Percentiles rank a stretch among this genome's conserved stretches.
phyloP scores from a whole-genome alignment of 2,329 filamentous ascomycete species.

The Claviceps monticola region DNA sequence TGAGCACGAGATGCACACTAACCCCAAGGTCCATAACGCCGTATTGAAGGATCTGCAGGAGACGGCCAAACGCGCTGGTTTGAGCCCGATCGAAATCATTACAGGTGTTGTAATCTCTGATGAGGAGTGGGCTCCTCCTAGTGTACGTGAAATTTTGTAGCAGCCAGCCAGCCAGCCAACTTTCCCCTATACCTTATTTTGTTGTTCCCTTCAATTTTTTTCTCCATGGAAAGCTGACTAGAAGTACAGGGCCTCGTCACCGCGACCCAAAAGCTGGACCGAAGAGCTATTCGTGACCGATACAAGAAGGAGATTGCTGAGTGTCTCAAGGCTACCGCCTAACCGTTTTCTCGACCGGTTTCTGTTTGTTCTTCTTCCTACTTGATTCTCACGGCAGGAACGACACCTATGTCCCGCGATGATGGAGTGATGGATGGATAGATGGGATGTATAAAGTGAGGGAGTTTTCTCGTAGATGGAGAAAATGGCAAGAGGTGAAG shows the following conservation, averaged over 20 bases:
- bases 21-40: conserved; percentile 47
- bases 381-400: neutral
- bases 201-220: too few relatives aligned
- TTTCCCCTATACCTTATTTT: neutral
- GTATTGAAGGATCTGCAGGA: conserved; percentile 56
- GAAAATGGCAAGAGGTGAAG: neutral
- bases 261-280: conserved; percentile 48
- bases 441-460: neutral
- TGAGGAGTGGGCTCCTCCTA: conserved; percentile 78
- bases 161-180: too few relatives aligned
- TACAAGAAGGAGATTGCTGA: conserved; percentile 39
- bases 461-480: neutral
- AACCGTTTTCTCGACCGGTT: neutral
- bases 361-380: neutral
- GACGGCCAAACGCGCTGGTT: conserved; percentile 49
- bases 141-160: conserved; percentile 41
- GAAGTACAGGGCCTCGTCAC: conserved; percentile 40
- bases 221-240: neutral
- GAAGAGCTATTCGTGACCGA: conserved; percentile 33
- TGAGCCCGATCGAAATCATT: conserved; percentile 60
- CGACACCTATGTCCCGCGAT: neutral
- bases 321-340: conserved; percentile 18
- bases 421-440: neutral
- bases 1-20: conserved; percentile 52
- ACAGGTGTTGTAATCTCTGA: conserved; percentile 65